Percentiles rank a stretch among this genome's conserved stretches.
Conservation (phyloP, 2,329 filamentous ascomycete genomes). For the Trichoderma sp. region DNA sequence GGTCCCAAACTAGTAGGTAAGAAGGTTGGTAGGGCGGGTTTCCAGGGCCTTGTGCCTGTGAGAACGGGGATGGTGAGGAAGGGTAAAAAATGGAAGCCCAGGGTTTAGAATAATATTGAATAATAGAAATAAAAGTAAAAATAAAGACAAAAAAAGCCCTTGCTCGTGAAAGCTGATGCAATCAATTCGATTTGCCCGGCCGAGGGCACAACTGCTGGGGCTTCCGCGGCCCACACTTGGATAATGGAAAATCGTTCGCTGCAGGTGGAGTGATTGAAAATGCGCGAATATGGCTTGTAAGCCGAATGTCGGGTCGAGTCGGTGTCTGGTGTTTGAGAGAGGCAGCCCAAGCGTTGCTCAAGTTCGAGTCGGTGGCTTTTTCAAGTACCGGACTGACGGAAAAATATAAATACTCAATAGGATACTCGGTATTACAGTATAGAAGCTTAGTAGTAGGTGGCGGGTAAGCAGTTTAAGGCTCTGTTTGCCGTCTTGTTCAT, state of each 20-base stretch:
- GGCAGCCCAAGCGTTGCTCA: neutral
- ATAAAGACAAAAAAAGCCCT: neutral
- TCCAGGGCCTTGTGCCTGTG: neutral
- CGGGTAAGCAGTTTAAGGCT: neutral
- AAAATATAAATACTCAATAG: neutral
- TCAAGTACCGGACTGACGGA: neutral
- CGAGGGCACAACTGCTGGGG: conserved; percentile 5
- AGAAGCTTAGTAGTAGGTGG: neutral
- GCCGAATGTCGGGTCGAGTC: conserved; percentile 18
- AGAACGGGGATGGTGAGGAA: neutral
- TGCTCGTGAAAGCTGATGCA: neutral
- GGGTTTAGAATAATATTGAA: neutral
- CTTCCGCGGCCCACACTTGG: conserved; percentile 15
- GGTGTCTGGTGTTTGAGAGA: conserved; percentile 2
- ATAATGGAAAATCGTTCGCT: conserved; percentile 8
- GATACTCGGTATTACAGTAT: neutral
- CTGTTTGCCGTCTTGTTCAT: neutral
- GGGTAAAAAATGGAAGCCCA: neutral
- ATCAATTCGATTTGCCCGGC: neutral
- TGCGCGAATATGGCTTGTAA: conserved; percentile 20
- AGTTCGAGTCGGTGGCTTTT: neutral
- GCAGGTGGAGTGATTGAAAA: conserved; percentile 10
- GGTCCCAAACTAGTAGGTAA: conserved; percentile 14
- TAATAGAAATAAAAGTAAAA: neutral
- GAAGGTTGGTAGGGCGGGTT: neutral